Base-by-base conservation (phyloP, 495 filamentous ascomycete species). In the Neurospora sp. region DNA sequence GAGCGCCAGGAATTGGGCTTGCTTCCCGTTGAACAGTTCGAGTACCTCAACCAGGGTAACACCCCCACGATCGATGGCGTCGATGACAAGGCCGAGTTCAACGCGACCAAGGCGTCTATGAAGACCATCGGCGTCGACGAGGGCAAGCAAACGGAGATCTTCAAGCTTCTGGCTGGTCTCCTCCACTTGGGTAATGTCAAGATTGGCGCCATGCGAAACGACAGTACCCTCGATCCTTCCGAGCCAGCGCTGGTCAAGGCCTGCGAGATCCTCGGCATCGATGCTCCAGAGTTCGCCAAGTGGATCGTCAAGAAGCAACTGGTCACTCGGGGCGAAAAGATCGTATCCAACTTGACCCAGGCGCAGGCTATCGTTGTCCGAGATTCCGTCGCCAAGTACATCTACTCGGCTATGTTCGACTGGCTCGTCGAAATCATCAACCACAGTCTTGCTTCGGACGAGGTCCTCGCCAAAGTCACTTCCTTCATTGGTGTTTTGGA, bases 221-320 rank as follows among this genome's bases (percentile, higher is more conserved):
- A 97, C 72, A 96, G 95, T 12, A 87, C 91, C 9, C 85, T 99
- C 38, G 85, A 91, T n/a, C 79, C 94, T 2, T 88, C 89, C 0
- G 96, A 99, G 77, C 91, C 94, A 14, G 88, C 92, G 16, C 85
- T 99, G 68, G 87, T 91, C 37, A 90, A 89, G 73, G 96, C 96
- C 68, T 94, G 93, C 79, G 84, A 89, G 40, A 91, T 98, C 75
- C 88, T 99, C 39, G 96, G 96, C 35, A 96, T 99, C 72, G 89
- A 97, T 79, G 85, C 88, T 31, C 84, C 86, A 39, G 93, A 96
- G 75, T 99, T 99, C 81, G 94, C 96, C 71, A 98, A 94, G 83
- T 99, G 96, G 96, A 98, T 96, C 61, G 93, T 97, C 45, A 99
- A 99, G 87, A 99, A 99, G 81, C 96, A 98, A 81, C 87, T 99